These are phyloP conservation scores for Fraxinus latifolia DNA, from an alignment of 305 asterid species.

Conservation along the genomic window DNA sequence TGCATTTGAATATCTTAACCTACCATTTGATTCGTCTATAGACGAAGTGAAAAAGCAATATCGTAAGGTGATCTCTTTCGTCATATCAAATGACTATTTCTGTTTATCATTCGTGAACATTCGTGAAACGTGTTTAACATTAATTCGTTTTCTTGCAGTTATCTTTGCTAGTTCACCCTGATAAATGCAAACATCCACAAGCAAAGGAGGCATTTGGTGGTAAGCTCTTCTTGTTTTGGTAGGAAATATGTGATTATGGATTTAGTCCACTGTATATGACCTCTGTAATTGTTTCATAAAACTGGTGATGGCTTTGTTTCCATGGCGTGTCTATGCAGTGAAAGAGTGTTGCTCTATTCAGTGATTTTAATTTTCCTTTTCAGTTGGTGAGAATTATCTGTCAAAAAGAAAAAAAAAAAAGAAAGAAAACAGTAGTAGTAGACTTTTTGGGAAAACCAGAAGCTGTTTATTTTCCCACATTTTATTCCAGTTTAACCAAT, in stretches of 20 bases:
- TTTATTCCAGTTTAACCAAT: slow-evolving; percentile 4
- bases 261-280: slow-evolving; percentile 6
- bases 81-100: neutral
- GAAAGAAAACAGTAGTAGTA: neutral
- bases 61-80: slow-evolving; percentile 65
- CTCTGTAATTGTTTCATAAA: slow-evolving; percentile 7
- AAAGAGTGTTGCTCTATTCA: neutral
- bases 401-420: neutral
- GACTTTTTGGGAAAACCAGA: neutral
- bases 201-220: slow-evolving; percentile 99
- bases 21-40: slow-evolving; percentile 71
- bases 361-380: slow-evolving; percentile 1
- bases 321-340: neutral
- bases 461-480: slow-evolving; percentile 1
- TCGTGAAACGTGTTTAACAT: slow-evolving; percentile 12
- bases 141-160: slow-evolving; percentile 45
- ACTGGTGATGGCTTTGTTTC: neutral
- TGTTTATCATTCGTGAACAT: slow-evolving; percentile 7
- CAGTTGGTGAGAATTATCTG: neutral
- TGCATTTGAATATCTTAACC: slow-evolving; percentile 87
- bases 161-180: slow-evolving; percentile 98
- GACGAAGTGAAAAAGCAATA: slow-evolving; percentile 84
- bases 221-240: slow-evolving; percentile 31
- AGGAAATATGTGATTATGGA: slow-evolving; percentile 18
- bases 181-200: slow-evolving; percentile 96